Base-by-base conservation (phyloP, 1,139 yeast genomes). In the Hanseniaspora uvarum region DNA sequence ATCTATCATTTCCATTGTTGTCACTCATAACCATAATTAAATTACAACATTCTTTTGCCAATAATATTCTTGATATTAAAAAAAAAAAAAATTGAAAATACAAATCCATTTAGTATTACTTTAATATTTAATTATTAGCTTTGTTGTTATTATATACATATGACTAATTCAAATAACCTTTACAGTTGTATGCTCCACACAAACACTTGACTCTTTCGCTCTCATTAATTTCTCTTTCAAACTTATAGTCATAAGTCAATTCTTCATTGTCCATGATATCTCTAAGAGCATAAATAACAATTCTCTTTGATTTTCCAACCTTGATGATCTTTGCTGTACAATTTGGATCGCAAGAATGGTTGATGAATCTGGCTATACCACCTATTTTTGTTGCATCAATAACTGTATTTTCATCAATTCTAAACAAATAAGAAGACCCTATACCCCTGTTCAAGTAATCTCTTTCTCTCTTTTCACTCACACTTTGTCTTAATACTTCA, bases 311-410 rank as follows among this genome's bases (percentile, higher is more conserved):
- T 8, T 96, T 97, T 58, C 87, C 96, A 37, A 88, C 96, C 65
- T 88, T 88, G 64, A 92, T 89, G 65, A 92, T 88, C 66, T 89
- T 92, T 2, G 98, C 97, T 0, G 95, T 88, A 69, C 98, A 92
- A 61, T 95, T 88, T 2, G 99, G 99, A 57, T 84, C 86, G 70
- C 98, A 92, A 66, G 96, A 87, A 68, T 94, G 99, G 64, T 94
- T 92, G 66, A 92, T 92, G 64, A 94, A 92, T 58, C 96, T 72
- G 0, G 98, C 98, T 62, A 89, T 88, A 3, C 96, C 96, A 38
- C 99, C 99, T 59, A 84, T 86, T 65, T 89, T 89, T 1, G 98
- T 92, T 2, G 99, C 98, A 70, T 94, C 99, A 56, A 94, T 85
- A 7, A 94, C 97, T 0, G 95, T 86, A 60, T 86, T 84, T 63